A percentile compares a stretch with the other conserved stretches of the same genome.
These are phyloP conservation scores for Fusarium sp. DNA, from an alignment of 2,329 filamentous ascomycete genomes.

Conservation along the genomic window DNA sequence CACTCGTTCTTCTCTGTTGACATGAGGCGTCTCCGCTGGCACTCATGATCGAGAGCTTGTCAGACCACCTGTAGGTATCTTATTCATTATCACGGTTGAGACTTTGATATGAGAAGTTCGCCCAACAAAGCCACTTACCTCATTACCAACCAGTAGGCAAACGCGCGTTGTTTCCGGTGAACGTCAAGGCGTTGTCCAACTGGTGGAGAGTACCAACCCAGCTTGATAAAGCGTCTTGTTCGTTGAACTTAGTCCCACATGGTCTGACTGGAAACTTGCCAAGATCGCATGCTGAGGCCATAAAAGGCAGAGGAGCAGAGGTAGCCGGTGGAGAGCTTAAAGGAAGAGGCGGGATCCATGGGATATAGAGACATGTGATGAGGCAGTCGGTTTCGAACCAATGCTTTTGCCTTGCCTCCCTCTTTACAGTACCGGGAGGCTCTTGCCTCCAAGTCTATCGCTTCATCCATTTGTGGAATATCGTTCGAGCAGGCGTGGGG, in stretches of 20 bases:
- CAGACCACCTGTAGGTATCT: background rate
- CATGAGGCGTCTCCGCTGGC: background rate
- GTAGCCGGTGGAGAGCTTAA: background rate
- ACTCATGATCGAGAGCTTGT: background rate
- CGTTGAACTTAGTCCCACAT: background rate
- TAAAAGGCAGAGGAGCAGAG: background rate
- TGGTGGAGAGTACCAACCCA: background rate
- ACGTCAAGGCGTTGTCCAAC: background rate
- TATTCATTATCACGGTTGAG: background rate
- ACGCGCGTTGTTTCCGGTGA: background rate
- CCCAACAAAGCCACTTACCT: background rate
- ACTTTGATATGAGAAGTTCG: background rate
- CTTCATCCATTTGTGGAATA: background rate
- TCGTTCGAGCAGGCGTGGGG: constrained; percentile 13
- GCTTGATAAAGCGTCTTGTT: background rate
- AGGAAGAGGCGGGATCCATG: background rate
- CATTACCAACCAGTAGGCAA: background rate
- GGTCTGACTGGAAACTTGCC: no score
- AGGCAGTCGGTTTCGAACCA: background rate
- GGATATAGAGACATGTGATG: background rate
- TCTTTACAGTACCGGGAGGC: background rate
- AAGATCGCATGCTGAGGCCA: background rate
- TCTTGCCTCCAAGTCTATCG: background rate
- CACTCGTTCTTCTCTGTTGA: background rate
- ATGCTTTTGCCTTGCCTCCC: background rate